phyloP scores from a whole-genome alignment of 768 basidiomycete genomes.

The Leccinellum luteum region DNA sequence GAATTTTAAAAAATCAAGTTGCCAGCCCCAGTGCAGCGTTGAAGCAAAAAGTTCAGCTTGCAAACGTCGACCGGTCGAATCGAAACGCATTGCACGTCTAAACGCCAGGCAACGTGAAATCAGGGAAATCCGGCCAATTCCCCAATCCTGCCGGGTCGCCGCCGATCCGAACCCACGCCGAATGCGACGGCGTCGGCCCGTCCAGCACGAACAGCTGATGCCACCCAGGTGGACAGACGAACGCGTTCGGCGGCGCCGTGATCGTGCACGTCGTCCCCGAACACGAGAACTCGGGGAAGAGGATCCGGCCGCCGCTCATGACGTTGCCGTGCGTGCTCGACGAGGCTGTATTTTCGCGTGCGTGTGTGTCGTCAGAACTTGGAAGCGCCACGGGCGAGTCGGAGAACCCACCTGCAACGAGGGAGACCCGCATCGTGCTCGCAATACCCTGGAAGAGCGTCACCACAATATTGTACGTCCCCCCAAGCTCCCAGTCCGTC shows the following conservation, averaged over 20 bases:
- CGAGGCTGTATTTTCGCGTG: conserved; percentile 48
- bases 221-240: conserved; percentile 76
- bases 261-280: conserved; percentile 74
- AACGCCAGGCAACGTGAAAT: conserved; percentile 66
- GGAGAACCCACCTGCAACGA: conserved; percentile 52
- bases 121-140: conserved; percentile 70
- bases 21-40: too few species aligned
- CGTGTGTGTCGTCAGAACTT: too few species aligned
- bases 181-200: conserved; percentile 74
- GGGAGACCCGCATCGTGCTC: conserved; percentile 55
- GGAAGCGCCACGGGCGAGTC: too few species aligned
- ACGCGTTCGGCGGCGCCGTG: conserved; percentile 68
- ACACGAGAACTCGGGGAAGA: conserved; percentile 74
- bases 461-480: conserved; percentile 51
- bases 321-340: conserved; percentile 78
- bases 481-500: conserved; percentile 63
- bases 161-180: conserved; percentile 74
- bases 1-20: too few species aligned
- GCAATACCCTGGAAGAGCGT: conserved; percentile 40
- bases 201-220: conserved; percentile 74
- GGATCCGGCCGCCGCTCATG: conserved; percentile 62
- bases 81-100: conserved; percentile 10
- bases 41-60: neutral
- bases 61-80: too few species aligned
- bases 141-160: conserved; percentile 70